Evolutionary conservation across 2,329 filamentous ascomycete species (phyloP), one percentile per base, ranked within the genome.

Genomic region (Colletotrichum spaethianum): DNA sequence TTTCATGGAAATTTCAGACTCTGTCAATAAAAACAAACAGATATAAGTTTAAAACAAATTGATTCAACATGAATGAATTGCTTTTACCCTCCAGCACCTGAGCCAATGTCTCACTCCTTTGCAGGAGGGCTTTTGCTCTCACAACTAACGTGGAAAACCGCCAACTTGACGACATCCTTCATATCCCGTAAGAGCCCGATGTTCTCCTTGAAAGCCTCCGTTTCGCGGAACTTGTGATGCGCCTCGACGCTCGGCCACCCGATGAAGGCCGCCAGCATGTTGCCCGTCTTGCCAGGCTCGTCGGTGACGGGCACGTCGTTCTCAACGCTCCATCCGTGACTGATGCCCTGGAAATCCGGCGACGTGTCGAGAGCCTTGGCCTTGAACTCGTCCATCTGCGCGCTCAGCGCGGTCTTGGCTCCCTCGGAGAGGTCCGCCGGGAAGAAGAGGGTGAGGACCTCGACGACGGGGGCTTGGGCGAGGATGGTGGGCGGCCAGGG

Each of bases 211-310:
- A 84, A 84, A 0, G 73, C 71, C 11, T 79, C 69, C 7, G 78
- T 81, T 40, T 82, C 79, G 1, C 80, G 75, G 70, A 80, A 84
- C 62, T 76, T 75, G 68, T 76, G 69, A 57, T 85, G 83, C 36
- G 80, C 79, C 46, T 84, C 80, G 1, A 83, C 74, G 42, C 80
- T 83, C 0, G 80, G 75, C 83, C 83, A 85, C 0, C 81, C 82
- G 16, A 84, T 77, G 2, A 83, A 75, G 0, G 73, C 75, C 0
- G 72, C 62, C 1, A 80, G 66, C 65, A 80, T 62, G 7, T 70
- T 77, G 0, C 78, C 78, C 1, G 75, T 75, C 46, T 77, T 76
- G 18, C 75, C 67, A 68, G 81, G 72, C 16, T 80, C 74, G 44
- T 79, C 76, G 56, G 74, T 75, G 2, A 81, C 55, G 1, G 79